These are phyloP conservation scores for Ophiocordyceps polyrhachis-furcata DNA, from an alignment of 2,329 filamentous ascomycete species.

Conservation along the genomic window DNA sequence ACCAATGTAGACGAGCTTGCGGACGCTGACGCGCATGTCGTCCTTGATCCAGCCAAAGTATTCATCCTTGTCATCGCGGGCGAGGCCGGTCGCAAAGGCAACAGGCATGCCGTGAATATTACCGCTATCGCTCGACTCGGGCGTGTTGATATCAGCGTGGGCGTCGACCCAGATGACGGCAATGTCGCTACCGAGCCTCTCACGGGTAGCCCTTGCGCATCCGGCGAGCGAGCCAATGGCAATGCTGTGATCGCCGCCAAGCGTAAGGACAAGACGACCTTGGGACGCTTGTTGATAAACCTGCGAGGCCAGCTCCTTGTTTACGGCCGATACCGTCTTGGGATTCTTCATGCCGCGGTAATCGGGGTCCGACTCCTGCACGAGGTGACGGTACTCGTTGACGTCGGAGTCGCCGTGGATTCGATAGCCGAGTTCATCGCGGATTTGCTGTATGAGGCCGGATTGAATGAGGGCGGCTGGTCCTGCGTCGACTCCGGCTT, in stretches of 20 bases:
- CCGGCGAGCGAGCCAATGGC: slow-evolving; percentile 87
- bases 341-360: slow-evolving; percentile 93
- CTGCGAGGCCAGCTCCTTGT: slow-evolving; percentile 58
- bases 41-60: slow-evolving; percentile 80
- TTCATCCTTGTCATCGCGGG: slow-evolving; percentile 54
- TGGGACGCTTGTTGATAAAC: slow-evolving; percentile 72
- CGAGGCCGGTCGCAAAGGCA: slow-evolving; percentile 73
- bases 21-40: slow-evolving; percentile 48
- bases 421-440: slow-evolving; percentile 72
- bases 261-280: slow-evolving; percentile 76
- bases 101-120: slow-evolving; percentile 99
- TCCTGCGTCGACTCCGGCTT: slow-evolving; percentile 78
- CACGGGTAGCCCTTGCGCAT: slow-evolving; percentile 67
- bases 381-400: slow-evolving; percentile 61
- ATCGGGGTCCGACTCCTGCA: slow-evolving; percentile 54
- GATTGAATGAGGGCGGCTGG: slow-evolving; percentile 77
- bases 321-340: slow-evolving; percentile 69
- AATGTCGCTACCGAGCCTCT: slow-evolving; percentile 65
- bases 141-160: slow-evolving; percentile 94
- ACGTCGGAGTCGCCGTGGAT: slow-evolving; percentile 70
- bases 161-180: slow-evolving; percentile 98
- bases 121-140: slow-evolving; percentile 72
- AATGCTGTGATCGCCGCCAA: slow-evolving; percentile 92
- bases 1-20: slow-evolving; percentile 93
- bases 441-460: slow-evolving; percentile 68